Base-by-base conservation (phyloP, 805 yeast genomes). In the Ogataea glucozyma region DNA sequence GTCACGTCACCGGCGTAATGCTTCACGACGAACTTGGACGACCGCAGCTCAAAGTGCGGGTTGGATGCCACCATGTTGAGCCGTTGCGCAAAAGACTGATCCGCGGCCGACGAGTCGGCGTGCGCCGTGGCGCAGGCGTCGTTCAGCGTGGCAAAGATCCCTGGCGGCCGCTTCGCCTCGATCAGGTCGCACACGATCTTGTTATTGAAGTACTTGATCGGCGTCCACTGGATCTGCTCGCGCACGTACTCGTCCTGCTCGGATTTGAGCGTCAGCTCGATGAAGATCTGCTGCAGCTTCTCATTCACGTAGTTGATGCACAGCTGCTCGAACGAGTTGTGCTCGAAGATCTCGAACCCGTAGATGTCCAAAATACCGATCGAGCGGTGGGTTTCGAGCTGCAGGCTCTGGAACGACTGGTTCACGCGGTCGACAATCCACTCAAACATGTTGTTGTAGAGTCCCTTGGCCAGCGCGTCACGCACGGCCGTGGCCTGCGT, bases 1-100 rank as follows among this genome's bases (percentile, higher is more conserved):
- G 89, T 85, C 36, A 93, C 99, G 69, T 93, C 99, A 61, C 99
- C 99, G 17, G 99, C 99, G 69, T 93, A 93, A 67, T 93, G 99
- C 68, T 88, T 90, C 59, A 93, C 80, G 42, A 93, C 70, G 54
- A 93, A 93, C 64, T 93, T 91, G 24, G 83, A 78, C 49, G 86
- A 82, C 60, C 99, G 81, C 56, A 86, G 77, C 57, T 90, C 97
- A 61, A 93, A 89, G 64, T 93, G 95, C 18, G 87, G 84, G 64
- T 89, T 90, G 17, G 76, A 66, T 6, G 89, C 72, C 45, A 93
- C 86, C 80, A 87, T 75, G 53, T 88, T 86, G 57, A 93, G 73
- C 66, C 97, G 78, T 71, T 88, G 96, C 13, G 93, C 85, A 66
- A 93, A 93, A 1, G 95, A 87, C 67, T 89, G 96, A 65, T 93